Conservation (phyloP, 352 stramenopile genomes). For the Phytophthora nicotianae region DNA sequence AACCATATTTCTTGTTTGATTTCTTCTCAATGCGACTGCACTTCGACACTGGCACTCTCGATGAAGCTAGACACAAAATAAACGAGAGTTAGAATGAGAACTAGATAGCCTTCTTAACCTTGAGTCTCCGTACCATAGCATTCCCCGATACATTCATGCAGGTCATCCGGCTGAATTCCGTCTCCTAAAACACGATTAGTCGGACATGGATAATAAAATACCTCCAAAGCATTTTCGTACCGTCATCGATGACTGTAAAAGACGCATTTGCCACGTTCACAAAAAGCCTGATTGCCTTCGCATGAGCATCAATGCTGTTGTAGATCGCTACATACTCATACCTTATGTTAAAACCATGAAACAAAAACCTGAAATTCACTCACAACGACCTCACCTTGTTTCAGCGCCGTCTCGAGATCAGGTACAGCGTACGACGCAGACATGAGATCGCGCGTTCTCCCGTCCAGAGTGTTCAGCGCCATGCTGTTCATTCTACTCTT, state of each 20-base stretch:
- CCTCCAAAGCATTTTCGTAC: constrained; percentile 26
- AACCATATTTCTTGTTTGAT: constrained; percentile 41
- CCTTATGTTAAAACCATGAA: neutral
- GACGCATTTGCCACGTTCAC: constrained; percentile 52
- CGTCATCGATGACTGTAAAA: constrained; percentile 74
- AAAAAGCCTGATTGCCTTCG: constrained; percentile 48
- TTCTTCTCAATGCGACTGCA: neutral
- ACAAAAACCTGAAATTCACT: neutral
- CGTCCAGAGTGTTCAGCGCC: constrained; percentile 37
- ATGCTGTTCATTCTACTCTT: constrained; percentile 18
- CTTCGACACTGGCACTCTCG: constrained; percentile 17
- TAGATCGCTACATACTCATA: constrained; percentile 53
- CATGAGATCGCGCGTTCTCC: constrained; percentile 49
- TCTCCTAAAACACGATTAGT: constrained; percentile 42
- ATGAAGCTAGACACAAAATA: constrained; percentile 45
- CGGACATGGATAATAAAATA: neutral
- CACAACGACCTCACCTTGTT: constrained; percentile 56
- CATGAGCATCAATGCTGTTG: constrained; percentile 74
- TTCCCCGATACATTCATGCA: constrained; percentile 59
- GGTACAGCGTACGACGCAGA: constrained; percentile 67
- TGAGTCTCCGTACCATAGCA: constrained; percentile 36
- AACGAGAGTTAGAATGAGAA: neutral
- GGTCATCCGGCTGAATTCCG: constrained; percentile 55
- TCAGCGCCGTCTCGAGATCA: constrained; percentile 57
- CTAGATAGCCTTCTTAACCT: neutral